Conservation (phyloP, 805 yeast species). For the Metschnikowia similis region DNA sequence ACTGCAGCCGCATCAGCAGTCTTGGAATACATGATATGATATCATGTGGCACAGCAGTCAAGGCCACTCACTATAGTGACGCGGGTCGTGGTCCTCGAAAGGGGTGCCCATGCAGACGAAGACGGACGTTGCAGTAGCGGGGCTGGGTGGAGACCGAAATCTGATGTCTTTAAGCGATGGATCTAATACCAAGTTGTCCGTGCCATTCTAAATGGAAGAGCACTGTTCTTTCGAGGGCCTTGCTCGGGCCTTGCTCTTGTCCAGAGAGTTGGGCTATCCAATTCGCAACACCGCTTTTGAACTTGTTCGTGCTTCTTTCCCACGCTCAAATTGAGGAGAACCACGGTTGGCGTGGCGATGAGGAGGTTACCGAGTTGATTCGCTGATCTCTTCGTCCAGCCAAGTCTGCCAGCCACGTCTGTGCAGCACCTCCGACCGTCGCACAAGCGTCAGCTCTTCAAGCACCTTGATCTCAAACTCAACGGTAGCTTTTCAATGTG, state of each 20-base stretch:
- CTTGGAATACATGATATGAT: no score
- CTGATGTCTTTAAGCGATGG: no score
- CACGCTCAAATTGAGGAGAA: conserved; percentile 67
- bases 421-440: conserved; percentile 44
- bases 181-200: no score
- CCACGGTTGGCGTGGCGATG: conserved; percentile 87
- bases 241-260: conserved; percentile 16
- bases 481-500: conserved; percentile 22
- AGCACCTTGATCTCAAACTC: conserved; percentile 27
- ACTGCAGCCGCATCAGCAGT: no score
- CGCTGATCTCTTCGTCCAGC: conserved; percentile 58
- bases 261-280: conserved; percentile 70
- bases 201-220: no score
- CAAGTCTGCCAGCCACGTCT: conserved; percentile 50
- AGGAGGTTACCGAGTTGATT: conserved; percentile 66
- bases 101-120: no score
- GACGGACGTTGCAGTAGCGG: no score
- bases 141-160: no score
- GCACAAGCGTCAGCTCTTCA: conserved; percentile 31
- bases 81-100: no score
- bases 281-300: conserved; percentile 44
- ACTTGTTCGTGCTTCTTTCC: conserved; percentile 57
- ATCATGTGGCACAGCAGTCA: no score
- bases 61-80: no score
- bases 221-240: no score